Percentiles rank a stretch among this genome's conserved stretches.
Evolutionary conservation across 139 green algal species (phyloP).

Genomic region (Spirogloea muscicola): DNA sequence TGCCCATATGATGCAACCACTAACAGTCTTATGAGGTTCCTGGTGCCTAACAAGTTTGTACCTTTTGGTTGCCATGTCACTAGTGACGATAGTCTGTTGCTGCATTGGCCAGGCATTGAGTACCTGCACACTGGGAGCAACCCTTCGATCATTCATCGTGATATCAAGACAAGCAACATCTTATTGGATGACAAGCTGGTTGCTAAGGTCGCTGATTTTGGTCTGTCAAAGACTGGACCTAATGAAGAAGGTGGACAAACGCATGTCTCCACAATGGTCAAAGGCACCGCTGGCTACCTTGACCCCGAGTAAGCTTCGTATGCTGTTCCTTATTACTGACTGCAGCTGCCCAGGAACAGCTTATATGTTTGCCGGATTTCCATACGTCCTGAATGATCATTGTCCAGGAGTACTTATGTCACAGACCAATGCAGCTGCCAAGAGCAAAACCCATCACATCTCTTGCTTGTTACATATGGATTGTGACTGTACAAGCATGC

Average conservation of each 20-base stretch:
- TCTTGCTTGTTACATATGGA: neutral
- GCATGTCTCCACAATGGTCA: constrained; percentile 39
- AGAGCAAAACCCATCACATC: neutral
- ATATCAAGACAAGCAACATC: constrained; percentile 50
- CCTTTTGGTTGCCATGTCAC: too few species aligned
- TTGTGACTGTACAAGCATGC: neutral
- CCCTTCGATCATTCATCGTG: constrained; percentile 38
- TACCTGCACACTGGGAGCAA: constrained; percentile 30
- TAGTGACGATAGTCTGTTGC: neutral
- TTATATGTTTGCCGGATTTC: neutral
- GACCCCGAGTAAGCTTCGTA: constrained; percentile 27
- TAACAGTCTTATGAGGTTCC: too few species aligned
- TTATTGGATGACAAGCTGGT: constrained; percentile 23
- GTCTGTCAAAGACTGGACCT: constrained; percentile 21
- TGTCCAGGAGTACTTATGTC: neutral
- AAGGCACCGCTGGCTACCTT: constrained; percentile 28
- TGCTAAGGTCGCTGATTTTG: constrained; percentile 49
- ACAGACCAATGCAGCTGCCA: neutral
- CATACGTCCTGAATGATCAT: neutral
- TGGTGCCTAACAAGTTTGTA: too few species aligned
- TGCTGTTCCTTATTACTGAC: neutral
- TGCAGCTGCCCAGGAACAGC: neutral
- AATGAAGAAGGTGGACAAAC: neutral
- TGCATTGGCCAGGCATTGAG: constrained; percentile 13
- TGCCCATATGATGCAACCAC: too few species aligned